Base-by-base conservation (phyloP, 2,329 filamentous ascomycete genomes). In the Nothomitra cinnamomea region DNA sequence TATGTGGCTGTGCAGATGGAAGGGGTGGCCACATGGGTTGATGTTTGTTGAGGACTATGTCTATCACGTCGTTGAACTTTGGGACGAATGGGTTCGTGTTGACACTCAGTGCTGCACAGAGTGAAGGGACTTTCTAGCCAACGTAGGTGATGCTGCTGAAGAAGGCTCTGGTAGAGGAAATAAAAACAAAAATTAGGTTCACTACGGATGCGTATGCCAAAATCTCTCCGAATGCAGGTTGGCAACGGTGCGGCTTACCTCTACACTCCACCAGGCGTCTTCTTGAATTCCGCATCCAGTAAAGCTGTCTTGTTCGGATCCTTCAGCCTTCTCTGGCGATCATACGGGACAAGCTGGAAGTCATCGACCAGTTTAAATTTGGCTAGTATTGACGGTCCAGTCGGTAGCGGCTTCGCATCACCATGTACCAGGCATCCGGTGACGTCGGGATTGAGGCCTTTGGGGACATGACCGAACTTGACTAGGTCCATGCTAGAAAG, bases 61-160 rank as follows among this genome's bases (percentile, higher is more conserved):
- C n/a, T n/a, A n/a, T n/a, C n/a, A n/a, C n/a, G n/a, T n/a, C n/a
- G n/a, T n/a, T n/a, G n/a, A n/a, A n/a, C n/a, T n/a, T n/a, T n/a
- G n/a, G n/a, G 17, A 72, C 61, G 1, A 72, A 61, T 1, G 80
- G 67, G 60, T 85, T 75, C 0, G 17, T 24, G 64, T 77, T 78
- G 17, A 72, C 24, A 21, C 8, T 53, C 2, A 94, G 71, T 1
- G 76, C 85, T 0, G 83, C 87, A 71, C 88, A 94, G 0, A 94
- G 72, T 0, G 83, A 80, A 0, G 87, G 88, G 0, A 94, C 86
- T 63, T 86, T 85, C 50, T 85, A 85, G 0, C 68, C 54, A 2
- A 77, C 75, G 65, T 89, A 94, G 25, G 84, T 87, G 57, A 87
- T 78, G 65, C 85, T 81, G 70, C 90, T 89, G 69, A 85, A 78